Conservation (phyloP, 352 stramenopile genomes). For the Lagenidium giganteum region DNA sequence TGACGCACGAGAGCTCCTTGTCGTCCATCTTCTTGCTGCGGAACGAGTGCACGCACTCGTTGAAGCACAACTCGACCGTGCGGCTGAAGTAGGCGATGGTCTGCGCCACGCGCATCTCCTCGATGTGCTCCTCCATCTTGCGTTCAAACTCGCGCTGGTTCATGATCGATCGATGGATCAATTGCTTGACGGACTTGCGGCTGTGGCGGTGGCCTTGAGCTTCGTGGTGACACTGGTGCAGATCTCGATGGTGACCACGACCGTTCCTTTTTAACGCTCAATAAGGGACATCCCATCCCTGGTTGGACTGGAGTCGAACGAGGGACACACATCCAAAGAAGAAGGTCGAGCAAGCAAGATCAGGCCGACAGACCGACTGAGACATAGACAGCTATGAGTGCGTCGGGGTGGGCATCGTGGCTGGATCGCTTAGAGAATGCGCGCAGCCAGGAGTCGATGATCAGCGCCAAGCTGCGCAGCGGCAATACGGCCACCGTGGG, state of each 20-base stretch:
- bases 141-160: constrained; percentile 84
- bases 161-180: constrained; percentile 51
- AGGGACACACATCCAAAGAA: constrained; percentile 5
- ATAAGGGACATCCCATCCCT: neutral
- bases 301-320: constrained; percentile 10
- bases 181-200: constrained; percentile 1
- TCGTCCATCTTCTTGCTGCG: constrained; percentile 89
- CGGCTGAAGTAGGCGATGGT: constrained; percentile 88
- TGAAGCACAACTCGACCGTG: constrained; percentile 88
- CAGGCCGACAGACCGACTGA: constrained; percentile 1
- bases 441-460: constrained; percentile 52
- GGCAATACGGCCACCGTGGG: constrained; percentile 56
- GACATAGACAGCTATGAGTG: constrained; percentile 35
- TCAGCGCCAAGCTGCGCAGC: constrained; percentile 60
- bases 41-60: constrained; percentile 87
- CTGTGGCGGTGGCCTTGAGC: neutral
- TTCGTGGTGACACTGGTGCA: neutral
- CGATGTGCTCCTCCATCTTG: constrained; percentile 89
- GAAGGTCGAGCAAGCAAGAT: constrained; percentile 4
- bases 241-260: too few relatives aligned
- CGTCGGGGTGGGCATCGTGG: constrained; percentile 70
- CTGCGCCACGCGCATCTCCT: constrained; percentile 89
- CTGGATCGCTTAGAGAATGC: constrained; percentile 78
- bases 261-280: neutral
- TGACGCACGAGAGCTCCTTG: constrained; percentile 86